Conservation (phyloP, 176 grass and related monocot genomes). For the Oryza coarctata region DNA sequence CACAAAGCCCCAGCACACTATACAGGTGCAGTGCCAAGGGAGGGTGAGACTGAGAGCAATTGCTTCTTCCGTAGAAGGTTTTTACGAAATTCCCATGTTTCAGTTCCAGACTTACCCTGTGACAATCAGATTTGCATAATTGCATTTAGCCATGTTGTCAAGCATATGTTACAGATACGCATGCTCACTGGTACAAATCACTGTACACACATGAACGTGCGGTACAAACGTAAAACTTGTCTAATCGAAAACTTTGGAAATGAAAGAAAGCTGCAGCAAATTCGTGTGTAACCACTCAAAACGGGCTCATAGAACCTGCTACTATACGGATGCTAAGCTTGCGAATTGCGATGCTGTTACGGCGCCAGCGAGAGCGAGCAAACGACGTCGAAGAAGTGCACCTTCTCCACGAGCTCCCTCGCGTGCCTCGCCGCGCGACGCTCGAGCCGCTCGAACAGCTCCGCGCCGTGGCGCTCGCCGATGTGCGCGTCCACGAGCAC, state of each 20-base stretch:
- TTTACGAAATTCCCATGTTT: background rate
- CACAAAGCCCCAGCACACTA: background rate
- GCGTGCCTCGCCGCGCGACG: conserved; percentile 2
- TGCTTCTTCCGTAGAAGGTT: background rate
- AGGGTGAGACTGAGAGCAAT: background rate
- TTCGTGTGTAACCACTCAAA: no score
- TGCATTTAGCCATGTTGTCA: background rate
- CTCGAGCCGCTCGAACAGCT: conserved; percentile 31
- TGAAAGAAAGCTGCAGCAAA: background rate
- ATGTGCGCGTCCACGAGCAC: conserved; percentile 31
- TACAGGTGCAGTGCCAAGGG: background rate
- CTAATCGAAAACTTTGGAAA: background rate
- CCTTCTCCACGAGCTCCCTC: conserved; percentile 28
- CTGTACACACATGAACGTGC: background rate
- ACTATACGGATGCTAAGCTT: no score
- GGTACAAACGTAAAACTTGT: background rate
- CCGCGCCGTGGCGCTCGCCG: conserved; percentile 18
- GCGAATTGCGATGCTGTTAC: background rate
- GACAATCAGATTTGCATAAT: background rate
- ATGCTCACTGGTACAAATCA: background rate
- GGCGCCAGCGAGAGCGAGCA: background rate
- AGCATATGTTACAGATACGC: background rate
- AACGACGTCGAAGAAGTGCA: conserved; percentile 39
- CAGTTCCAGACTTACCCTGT: background rate
- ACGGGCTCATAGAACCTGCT: no score